phyloP scores from a whole-genome alignment of 1,284 basidiomycete species.

The Vanrija sp. region DNA sequence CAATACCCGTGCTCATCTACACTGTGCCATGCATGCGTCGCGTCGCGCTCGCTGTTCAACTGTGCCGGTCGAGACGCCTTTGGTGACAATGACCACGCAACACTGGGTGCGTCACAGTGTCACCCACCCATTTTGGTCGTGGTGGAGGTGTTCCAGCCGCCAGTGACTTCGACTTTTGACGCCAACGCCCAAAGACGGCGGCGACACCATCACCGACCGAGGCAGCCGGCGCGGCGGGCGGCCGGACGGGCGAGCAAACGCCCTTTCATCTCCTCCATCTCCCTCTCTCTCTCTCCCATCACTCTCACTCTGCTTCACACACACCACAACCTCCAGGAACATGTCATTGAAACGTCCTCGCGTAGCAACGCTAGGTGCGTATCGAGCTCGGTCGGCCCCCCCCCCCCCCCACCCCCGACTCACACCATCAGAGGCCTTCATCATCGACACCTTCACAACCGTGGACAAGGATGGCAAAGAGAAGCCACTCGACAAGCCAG shows the following conservation, averaged over 20 bases:
- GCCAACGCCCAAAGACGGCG: too few relatives aligned
- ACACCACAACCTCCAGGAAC: neutral
- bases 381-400: neutral
- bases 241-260: neutral
- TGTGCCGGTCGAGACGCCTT: too few relatives aligned
- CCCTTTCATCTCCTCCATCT: neutral
- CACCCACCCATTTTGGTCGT: too few relatives aligned
- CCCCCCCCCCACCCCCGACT: neutral
- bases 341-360: neutral
- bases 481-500: conserved; percentile 25
- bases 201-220: too few relatives aligned
- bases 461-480: conserved; percentile 34
- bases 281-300: neutral
- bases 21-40: too few relatives aligned
- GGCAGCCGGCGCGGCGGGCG: too few relatives aligned
- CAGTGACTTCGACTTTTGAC: too few relatives aligned
- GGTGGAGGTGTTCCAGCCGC: too few relatives aligned
- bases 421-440: conserved; percentile 36
- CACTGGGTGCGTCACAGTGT: too few relatives aligned
- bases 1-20: too few relatives aligned
- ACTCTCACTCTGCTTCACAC: neutral
- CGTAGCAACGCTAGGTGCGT: conserved; percentile 13
- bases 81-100: too few relatives aligned
- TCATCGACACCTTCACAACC: conserved; percentile 43
- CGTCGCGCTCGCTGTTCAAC: too few relatives aligned